phyloP scores from a whole-genome alignment of 2,329 filamentous ascomycete genomes.

The Aspergillus felis region DNA sequence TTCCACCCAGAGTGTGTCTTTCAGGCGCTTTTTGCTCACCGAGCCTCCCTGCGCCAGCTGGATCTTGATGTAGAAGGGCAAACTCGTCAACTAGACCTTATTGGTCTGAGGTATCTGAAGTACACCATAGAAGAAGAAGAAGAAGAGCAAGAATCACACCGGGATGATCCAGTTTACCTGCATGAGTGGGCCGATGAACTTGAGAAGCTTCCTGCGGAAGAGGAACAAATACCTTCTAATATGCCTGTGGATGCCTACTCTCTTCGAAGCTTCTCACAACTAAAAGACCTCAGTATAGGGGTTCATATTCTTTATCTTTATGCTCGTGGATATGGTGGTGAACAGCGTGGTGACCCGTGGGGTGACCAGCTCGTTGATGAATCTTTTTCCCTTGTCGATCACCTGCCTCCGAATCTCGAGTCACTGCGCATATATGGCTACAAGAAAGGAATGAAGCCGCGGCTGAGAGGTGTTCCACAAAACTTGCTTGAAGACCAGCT shows the following conservation, averaged over 20 bases:
- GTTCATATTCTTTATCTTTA: conserved; percentile 1
- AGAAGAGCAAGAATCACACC: background rate
- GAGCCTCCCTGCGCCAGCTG: background rate
- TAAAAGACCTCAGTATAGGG: background rate
- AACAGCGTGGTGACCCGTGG: background rate
- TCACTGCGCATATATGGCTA: conserved; percentile 1
- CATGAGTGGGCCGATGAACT: background rate
- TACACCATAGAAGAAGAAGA: background rate
- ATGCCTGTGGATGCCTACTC: background rate
- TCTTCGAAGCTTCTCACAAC: background rate
- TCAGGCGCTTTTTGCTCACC: background rate
- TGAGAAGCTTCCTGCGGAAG: background rate
- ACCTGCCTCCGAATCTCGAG: background rate
- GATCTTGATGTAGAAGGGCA: conserved; percentile 1
- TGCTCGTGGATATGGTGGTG: background rate
- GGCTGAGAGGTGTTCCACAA: background rate
- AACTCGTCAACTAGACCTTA: background rate
- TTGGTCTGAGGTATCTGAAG: background rate
- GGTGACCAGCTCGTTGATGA: background rate
- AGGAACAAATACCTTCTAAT: background rate
- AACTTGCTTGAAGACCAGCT: background rate
- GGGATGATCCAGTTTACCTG: background rate
- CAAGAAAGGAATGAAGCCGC: background rate
- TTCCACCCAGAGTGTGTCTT: background rate
- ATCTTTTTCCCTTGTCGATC: background rate